Conservation (phyloP, 352 stramenopile genomes). For the Globisporangium rhizosaccharum region DNA sequence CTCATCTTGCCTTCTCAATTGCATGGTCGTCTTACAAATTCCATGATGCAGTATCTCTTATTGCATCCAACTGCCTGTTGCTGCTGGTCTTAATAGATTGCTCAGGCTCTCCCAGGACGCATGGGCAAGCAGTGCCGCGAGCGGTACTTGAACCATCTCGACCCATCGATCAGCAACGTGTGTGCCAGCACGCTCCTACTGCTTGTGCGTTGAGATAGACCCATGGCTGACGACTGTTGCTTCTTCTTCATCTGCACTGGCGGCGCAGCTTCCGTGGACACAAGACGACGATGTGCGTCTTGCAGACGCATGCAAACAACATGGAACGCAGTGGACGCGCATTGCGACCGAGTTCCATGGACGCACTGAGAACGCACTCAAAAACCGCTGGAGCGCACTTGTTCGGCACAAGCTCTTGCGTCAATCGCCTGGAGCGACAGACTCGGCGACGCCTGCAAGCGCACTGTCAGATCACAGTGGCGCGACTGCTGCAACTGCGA, state of each 20-base stretch:
- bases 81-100: constrained; percentile 28
- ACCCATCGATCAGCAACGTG: constrained; percentile 43
- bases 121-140: constrained; percentile 72
- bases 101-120: constrained; percentile 41
- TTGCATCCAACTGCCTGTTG: too few species aligned
- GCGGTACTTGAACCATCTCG: constrained; percentile 58
- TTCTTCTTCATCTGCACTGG: neutral
- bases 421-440: neutral
- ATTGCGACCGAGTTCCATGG: constrained; percentile 44
- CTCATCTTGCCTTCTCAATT: too few species aligned
- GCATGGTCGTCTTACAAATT: too few species aligned
- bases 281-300: constrained; percentile 37
- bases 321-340: constrained; percentile 37
- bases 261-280: constrained; percentile 42
- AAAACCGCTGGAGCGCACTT: constrained; percentile 58
- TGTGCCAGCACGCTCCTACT: neutral
- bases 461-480: constrained; percentile 23
- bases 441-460: neutral
- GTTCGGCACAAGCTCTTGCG: constrained; percentile 17
- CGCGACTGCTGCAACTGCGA: constrained; percentile 32
- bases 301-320: constrained; percentile 10
- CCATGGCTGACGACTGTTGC: too few species aligned
- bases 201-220: neutral
- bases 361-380: constrained; percentile 54
- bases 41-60: too few species aligned